Evolutionary conservation across 2,329 filamentous ascomycete species (phyloP).

Genomic region (Verticillium longisporum): DNA sequence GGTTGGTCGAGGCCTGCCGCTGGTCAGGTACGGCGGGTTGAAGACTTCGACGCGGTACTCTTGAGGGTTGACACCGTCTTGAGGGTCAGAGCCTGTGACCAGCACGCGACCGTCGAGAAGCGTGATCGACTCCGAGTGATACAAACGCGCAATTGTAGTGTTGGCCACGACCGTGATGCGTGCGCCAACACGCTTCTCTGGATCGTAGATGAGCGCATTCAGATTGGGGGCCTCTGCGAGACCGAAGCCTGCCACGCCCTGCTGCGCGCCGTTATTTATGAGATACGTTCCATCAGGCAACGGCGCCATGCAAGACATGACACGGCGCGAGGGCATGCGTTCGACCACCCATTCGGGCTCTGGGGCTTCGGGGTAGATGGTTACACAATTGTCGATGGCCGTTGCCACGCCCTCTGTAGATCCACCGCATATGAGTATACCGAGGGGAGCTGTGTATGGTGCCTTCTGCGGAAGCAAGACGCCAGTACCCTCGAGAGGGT

Average conservation of each 20-base stretch:
- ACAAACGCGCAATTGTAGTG: conserved; percentile 56
- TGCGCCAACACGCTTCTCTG: conserved; percentile 42
- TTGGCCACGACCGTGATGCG: conserved; percentile 60
- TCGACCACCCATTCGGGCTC: conserved; percentile 55
- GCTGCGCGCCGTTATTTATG: conserved; percentile 54
- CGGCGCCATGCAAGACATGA: conserved; percentile 56
- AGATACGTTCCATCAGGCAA: conserved; percentile 60
- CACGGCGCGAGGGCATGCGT: conserved; percentile 59
- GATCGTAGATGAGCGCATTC: conserved; percentile 58
- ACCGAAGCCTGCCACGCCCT: conserved; percentile 57
- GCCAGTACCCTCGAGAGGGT: conserved; percentile 57
- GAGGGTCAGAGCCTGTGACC: conserved; percentile 52
- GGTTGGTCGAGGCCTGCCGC: conserved; percentile 40
- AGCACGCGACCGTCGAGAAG: conserved; percentile 59
- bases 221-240: conserved; percentile 48
- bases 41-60: conserved; percentile 63
- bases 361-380: conserved; percentile 49
- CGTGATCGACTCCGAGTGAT: conserved; percentile 58
- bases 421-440: conserved; percentile 59
- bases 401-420: conserved; percentile 44
- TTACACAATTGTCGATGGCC: conserved; percentile 61
- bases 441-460: conserved; percentile 53
- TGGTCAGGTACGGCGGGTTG: conserved; percentile 53
- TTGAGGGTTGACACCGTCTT: conserved; percentile 45
- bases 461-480: conserved; percentile 57